These are phyloP conservation scores for Schizochytrium sp. DNA, from an alignment of 108 stramenopile species.

Conservation along the genomic window DNA sequence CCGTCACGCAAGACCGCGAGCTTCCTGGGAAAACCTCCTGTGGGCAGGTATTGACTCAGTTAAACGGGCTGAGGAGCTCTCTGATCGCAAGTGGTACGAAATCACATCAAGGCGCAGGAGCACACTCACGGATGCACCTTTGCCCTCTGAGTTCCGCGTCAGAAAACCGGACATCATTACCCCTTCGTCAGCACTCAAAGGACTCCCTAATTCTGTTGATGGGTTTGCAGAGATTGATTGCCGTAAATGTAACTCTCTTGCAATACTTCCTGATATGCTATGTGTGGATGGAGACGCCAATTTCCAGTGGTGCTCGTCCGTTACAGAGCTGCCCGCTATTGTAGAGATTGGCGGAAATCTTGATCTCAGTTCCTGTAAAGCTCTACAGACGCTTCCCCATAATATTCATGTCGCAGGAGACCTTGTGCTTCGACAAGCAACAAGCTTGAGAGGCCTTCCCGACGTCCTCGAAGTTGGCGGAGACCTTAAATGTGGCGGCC, in stretches of 20 bases:
- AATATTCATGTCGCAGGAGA: background rate
- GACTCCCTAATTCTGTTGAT: background rate
- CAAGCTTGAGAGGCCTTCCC: background rate
- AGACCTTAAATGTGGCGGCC: constrained; percentile 48
- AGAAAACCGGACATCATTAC: background rate
- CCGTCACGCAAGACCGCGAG: constrained; percentile 6
- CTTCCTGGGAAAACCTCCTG: constrained; percentile 27
- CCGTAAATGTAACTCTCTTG: constrained; percentile 1
- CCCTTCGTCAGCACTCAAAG: background rate
- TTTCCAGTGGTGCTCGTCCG: constrained; percentile 20
- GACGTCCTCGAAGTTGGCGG: background rate
- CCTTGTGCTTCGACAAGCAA: background rate
- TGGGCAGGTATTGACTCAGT: constrained; percentile 26
- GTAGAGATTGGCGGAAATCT: constrained; percentile 42
- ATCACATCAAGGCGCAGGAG: background rate
- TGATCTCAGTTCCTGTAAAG: background rate
- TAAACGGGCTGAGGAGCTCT: background rate
- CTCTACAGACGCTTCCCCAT: background rate
- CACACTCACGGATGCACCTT: background rate
- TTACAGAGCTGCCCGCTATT: background rate
- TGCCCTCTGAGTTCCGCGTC: no score
- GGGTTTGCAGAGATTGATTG: constrained; percentile 4
- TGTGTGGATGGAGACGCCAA: background rate
- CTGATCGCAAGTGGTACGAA: background rate
- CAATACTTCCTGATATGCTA: background rate